phyloP scores from a whole-genome alignment of 495 filamentous ascomycete genomes.

The Copromyces sp. region DNA sequence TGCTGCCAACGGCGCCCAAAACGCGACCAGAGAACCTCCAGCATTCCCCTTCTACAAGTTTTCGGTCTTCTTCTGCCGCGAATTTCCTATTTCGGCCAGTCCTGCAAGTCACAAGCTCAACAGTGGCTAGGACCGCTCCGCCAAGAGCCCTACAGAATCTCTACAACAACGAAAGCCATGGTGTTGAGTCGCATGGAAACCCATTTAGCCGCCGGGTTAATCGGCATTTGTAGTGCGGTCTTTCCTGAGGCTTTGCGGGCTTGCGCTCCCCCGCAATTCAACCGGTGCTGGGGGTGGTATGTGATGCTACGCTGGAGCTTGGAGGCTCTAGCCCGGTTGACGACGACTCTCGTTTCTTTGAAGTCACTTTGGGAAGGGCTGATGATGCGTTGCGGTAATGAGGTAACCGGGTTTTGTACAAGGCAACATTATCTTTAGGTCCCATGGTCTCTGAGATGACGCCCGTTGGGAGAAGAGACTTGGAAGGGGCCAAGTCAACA shows the following conservation, averaged over 20 bases:
- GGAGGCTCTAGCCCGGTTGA: background rate
- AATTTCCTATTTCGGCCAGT: background rate
- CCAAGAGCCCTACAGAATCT: background rate
- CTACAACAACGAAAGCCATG: background rate
- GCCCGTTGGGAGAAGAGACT: background rate
- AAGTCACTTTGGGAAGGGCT: background rate
- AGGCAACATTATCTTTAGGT: background rate
- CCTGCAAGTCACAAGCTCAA: background rate
- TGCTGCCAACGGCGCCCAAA: background rate
- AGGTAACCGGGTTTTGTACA: background rate
- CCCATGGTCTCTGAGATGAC: background rate
- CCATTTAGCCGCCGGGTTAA: constrained; percentile 15
- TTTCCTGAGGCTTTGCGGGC: background rate
- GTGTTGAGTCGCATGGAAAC: constrained; percentile 4
- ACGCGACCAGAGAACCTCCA: background rate
- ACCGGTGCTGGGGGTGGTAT: background rate
- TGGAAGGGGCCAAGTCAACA: background rate
- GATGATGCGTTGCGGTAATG: background rate
- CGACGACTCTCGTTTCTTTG: background rate
- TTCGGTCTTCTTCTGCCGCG: background rate
- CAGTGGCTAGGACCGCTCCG: background rate
- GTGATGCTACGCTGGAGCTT: constrained; percentile 1
- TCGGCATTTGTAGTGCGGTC: constrained; percentile 11
- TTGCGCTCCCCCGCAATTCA: constrained; percentile 1
- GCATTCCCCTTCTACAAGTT: background rate